These are phyloP conservation scores for Eucalyptus victrix DNA, from an alignment of 345 rosid genomes.

Conservation along the genomic window DNA sequence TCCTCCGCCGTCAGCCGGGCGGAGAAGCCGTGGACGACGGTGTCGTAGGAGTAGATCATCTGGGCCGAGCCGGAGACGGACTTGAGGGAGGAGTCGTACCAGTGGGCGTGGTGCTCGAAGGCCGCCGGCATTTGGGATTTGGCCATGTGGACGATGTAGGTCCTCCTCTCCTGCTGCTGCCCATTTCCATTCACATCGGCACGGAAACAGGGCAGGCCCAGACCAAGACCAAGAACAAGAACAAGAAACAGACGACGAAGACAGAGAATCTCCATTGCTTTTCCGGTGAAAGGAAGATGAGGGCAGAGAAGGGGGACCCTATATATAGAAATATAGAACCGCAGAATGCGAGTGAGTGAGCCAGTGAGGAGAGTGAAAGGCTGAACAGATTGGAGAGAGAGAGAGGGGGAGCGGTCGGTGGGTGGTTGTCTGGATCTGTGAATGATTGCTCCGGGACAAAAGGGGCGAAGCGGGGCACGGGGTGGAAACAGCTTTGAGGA, in stretches of 20 bases:
- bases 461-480: not conserved
- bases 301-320: not conserved
- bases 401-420: not conserved
- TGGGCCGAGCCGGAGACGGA: constrained; percentile 46
- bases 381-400: not conserved
- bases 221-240: not conserved
- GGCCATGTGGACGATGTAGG: constrained; percentile 93
- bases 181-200: not conserved
- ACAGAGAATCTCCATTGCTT: not conserved
- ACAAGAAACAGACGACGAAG: not conserved
- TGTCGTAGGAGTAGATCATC: constrained; percentile 43
- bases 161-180: not conserved
- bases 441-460: constrained; percentile 16
- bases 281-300: not conserved
- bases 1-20: constrained; percentile 26
- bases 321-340: not conserved
- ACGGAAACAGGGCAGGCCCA: not conserved
- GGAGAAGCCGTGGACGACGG: constrained; percentile 51
- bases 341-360: not conserved
- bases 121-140: constrained; percentile 56
- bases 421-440: constrained; percentile 13
- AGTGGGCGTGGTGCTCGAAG: constrained; percentile 51
- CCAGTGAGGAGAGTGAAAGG: not conserved
- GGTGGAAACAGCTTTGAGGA: not conserved
- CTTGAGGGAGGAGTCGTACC: constrained; percentile 73